Conservation (phyloP, 1,139 yeast genomes). For the Yamadazyma friedrichii region DNA sequence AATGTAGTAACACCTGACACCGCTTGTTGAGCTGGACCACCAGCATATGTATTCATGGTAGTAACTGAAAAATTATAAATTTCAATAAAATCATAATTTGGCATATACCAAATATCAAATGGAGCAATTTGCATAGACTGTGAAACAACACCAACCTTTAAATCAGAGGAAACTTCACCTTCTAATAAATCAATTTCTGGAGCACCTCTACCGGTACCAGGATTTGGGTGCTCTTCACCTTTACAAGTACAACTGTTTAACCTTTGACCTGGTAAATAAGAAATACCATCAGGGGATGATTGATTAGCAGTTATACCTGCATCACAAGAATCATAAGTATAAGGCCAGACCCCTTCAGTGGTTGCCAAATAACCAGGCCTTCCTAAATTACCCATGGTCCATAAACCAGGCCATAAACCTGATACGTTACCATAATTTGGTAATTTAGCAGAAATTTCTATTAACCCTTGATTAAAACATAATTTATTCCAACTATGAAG, state of each 20-base stretch:
- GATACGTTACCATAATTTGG: slow-evolving; percentile 69
- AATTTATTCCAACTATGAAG: slow-evolving; percentile 80
- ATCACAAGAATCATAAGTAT: slow-evolving; percentile 78
- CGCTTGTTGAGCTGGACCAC: slow-evolving; percentile 87
- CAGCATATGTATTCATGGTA: slow-evolving; percentile 71
- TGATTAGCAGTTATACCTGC: slow-evolving; percentile 91
- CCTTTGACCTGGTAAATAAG: slow-evolving; percentile 76
- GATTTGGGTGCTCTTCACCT: slow-evolving; percentile 77
- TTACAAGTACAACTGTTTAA: slow-evolving; percentile 68
- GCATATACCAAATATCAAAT: slow-evolving; percentile 80
- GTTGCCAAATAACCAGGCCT: slow-evolving; percentile 80
- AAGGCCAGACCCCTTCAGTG: slow-evolving; percentile 89
- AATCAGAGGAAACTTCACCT: slow-evolving; percentile 57
- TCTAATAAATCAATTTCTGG: slow-evolving; percentile 87
- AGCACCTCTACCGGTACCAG: slow-evolving; percentile 81
- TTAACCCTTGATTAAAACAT: slow-evolving; percentile 74
- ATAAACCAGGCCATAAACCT: slow-evolving; percentile 89
- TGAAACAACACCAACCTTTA: slow-evolving; percentile 64
- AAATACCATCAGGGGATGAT: slow-evolving; percentile 76
- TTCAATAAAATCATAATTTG: slow-evolving; percentile 71
- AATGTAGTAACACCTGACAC: slow-evolving; percentile 71
- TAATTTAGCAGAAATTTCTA: slow-evolving; percentile 68
- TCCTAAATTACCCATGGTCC: slow-evolving; percentile 86
- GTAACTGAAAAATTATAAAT: slow-evolving; percentile 62
- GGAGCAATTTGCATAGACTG: slow-evolving; percentile 87